phyloP scores from a whole-genome alignment of 2,329 filamentous ascomycete genomes.

The Aspergillus sergii region DNA sequence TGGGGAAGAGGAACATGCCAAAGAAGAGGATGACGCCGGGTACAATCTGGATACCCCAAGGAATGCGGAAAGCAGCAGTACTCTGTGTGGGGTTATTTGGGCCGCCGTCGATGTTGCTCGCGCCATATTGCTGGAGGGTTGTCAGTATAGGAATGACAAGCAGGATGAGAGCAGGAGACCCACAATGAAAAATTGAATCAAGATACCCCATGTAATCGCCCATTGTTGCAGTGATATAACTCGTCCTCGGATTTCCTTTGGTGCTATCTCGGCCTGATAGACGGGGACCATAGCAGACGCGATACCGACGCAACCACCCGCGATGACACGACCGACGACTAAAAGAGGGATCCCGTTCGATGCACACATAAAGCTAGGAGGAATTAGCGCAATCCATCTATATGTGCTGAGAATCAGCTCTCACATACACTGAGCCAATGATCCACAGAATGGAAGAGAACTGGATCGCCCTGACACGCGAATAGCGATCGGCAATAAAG shows the following conservation, averaged over 20 bases:
- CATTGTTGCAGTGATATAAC: constrained; percentile 73
- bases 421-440: constrained; percentile 18
- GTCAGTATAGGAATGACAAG: background rate
- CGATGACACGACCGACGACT: constrained; percentile 68
- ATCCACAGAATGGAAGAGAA: constrained; percentile 55
- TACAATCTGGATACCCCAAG: constrained; percentile 65
- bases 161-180: constrained; percentile 31
- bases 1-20: constrained; percentile 55
- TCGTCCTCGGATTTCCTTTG: constrained; percentile 56
- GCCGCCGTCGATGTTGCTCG: constrained; percentile 58
- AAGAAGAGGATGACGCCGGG: constrained; percentile 59
- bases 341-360: constrained; percentile 70
- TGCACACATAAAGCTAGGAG: constrained; percentile 58
- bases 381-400: constrained; percentile 10
- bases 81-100: constrained; percentile 49
- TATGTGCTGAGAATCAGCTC: background rate
- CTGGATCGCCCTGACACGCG: constrained; percentile 54
- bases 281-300: constrained; percentile 70
- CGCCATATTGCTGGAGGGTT: constrained; percentile 20
- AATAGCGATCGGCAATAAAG: constrained; percentile 55
- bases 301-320: constrained; percentile 73
- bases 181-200: constrained; percentile 65
- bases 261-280: constrained; percentile 69
- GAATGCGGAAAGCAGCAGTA: constrained; percentile 61
- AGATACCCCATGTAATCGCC: constrained; percentile 70